Evolutionary conservation across 2,329 filamentous ascomycete genomes (phyloP).

Genomic region (Aschersonia sp.): DNA sequence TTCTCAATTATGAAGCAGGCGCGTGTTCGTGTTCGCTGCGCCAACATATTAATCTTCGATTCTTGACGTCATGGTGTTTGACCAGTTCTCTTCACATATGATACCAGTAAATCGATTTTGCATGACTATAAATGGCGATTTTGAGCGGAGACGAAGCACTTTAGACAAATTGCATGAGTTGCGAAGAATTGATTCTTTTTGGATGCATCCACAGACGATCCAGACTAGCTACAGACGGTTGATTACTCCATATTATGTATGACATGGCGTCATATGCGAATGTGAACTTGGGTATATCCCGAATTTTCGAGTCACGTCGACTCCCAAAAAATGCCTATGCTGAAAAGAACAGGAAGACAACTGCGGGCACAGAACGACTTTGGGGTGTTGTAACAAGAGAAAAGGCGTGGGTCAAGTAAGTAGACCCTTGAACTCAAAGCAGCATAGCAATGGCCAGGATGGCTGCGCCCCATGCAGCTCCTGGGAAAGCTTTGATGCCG

Average conservation of each 20-base stretch:
- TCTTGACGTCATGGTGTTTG: background rate
- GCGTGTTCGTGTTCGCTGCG: background rate
- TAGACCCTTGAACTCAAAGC: slow-evolving; percentile 8
- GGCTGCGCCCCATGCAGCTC: slow-evolving; percentile 11
- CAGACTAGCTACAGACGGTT: slow-evolving; percentile 2
- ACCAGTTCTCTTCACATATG: background rate
- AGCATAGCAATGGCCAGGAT: slow-evolving; percentile 12
- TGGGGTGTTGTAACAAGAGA: background rate
- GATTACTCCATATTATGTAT: background rate
- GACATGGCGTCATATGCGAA: slow-evolving; percentile 1
- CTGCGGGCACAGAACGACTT: background rate
- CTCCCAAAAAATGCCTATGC: background rate
- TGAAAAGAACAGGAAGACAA: background rate
- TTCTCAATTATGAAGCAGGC: background rate
- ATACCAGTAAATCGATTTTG: background rate
- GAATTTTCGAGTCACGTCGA: background rate
- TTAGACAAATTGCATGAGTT: background rate
- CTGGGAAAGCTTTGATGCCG: slow-evolving; percentile 8
- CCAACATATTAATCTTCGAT: background rate
- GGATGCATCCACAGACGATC: background rate
- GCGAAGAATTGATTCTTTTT: slow-evolving; percentile 1
- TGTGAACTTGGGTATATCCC: slow-evolving; percentile 1
- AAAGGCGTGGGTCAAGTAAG: background rate
- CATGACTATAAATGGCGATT: background rate
- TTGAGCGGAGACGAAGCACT: background rate